Evolutionary conservation across 2,329 filamentous ascomycete genomes (phyloP), one percentile per base, ranked within the genome.

Genomic region (Hypoxylon sp.): DNA sequence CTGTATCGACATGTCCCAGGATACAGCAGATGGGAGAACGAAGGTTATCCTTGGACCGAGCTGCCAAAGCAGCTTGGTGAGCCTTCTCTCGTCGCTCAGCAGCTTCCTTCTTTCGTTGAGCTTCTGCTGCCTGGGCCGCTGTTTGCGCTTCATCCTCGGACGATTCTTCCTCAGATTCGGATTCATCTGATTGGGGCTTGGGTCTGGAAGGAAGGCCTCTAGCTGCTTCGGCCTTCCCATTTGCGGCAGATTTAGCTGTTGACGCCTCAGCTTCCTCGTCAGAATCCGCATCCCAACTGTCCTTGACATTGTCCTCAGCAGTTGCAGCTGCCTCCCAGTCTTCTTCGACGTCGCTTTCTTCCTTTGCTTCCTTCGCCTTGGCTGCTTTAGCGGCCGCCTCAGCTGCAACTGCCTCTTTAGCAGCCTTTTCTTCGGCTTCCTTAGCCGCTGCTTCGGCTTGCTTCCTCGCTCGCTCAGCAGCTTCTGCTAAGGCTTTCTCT

Each of bases 1-100:
- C 96, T 50, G 97, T 99, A 90, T 99, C 96, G 88, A 99, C 96
- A 89, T 99, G 96, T 77, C 96, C 96, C 72, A 99, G 90, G 88
- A 99, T 99, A 91, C 95, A 98, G 87, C 96, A 98, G 82, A 99
- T 99, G 58, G 96, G 96, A 44, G 96, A 98, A 65, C 96, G 94
- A 63, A 99, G 88, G 81, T 99, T 91, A 80, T 99, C 94, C 82
- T 93, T 94, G 22, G 95, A 98, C 68, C 94, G 89, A 53, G 95
- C 94, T 48, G 94, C 94, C 78, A 98, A 82, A 17, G 96, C 96
- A 70, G 94, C 95, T 81, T 98, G 93, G 79, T 97, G 93, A 65
- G 94, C 92, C 82, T 93, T 93, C 82, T 94, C 92, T 77, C 95
- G 90, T 77, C 95, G 90, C 75, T 96, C 94, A 14, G 94, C 93